These are phyloP conservation scores for Xylaria sp. DNA, from an alignment of 2,329 filamentous ascomycete species.

Conservation along the genomic window DNA sequence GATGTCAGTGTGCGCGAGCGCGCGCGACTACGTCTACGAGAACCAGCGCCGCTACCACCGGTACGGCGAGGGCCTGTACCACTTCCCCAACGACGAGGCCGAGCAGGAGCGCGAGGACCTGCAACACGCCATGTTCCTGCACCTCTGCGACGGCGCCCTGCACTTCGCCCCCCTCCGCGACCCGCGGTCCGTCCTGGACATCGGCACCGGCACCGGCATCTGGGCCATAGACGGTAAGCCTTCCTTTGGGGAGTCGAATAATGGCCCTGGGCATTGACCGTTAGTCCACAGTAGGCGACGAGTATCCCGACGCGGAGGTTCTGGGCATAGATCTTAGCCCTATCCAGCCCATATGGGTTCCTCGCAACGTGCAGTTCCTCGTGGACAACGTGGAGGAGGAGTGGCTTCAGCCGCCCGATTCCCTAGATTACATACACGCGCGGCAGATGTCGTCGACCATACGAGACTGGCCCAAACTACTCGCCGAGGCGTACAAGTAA, in stretches of 20 bases:
- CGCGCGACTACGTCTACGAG: conserved; percentile 47
- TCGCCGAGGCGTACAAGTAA: conserved; percentile 51
- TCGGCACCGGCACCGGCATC: conserved; percentile 43
- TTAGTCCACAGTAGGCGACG: conserved; percentile 37
- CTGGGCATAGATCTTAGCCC: conserved; percentile 45
- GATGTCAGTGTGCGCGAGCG: conserved; percentile 39
- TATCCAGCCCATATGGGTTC: conserved; percentile 45
- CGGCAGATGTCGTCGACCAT: conserved; percentile 59
- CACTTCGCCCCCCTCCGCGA: conserved; percentile 28
- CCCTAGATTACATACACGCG: conserved; percentile 64
- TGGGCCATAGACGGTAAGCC: conserved; percentile 35
- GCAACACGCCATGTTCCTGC: conserved; percentile 31
- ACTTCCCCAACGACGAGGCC: conserved; percentile 46
- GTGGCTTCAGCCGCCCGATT: conserved; percentile 56
- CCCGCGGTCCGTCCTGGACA: conserved; percentile 25
- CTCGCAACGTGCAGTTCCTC: conserved; percentile 44
- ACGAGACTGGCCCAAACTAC: conserved; percentile 56
- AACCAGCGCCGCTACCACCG: conserved; percentile 48
- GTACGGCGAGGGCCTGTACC: conserved; percentile 43
- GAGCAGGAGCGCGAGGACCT: conserved; percentile 47
- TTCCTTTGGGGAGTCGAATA: conserved; percentile 2
- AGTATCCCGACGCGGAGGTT: conserved; percentile 43
- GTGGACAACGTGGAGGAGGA: conserved; percentile 60
- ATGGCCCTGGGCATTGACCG: conserved; percentile 16
- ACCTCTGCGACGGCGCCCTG: conserved; percentile 35